Base-by-base conservation (phyloP, 352 stramenopile species). In the Globisporangium lucens region DNA sequence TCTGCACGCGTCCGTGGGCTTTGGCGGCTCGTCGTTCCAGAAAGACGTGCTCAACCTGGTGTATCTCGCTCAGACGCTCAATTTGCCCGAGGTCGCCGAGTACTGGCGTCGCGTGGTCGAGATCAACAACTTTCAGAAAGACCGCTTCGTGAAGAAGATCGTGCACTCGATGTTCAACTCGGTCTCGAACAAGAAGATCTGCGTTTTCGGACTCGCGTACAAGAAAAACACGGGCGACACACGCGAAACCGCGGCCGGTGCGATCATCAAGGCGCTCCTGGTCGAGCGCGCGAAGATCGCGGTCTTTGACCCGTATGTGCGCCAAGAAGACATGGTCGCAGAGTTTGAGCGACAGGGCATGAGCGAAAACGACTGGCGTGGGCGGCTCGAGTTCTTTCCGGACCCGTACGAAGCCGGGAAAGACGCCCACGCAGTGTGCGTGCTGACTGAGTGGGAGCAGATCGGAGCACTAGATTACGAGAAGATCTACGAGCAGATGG, bases 111-210 rank as follows among this genome's bases (percentile, higher is more conserved):
- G 98, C 69, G 98, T 99, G 20, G 97, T 99, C 61, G 82, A 87
- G 27, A 99, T 99, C 95, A 99, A 99, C 87, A 97, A 99, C 66
- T 99, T 98, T 82, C 98, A 99, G 81, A 99, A 99, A 90, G 91
- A 92, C 33, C 91, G 98, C n/a, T 99, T 99, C 75, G 97, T 94
- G 6, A 92, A 97, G 67, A 98, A 96, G 56, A 99, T 99, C 78
- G 96, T 99, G 56, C 77, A 83, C 13, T 84, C 83, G 49, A 99
- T 99, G 97, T 99, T 99, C 78, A 99, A 99, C 89, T 99, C 97
- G 36, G 96, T 99, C 35, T 99, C 97, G 30, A 98, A 98, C 72
- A 99, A 99, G 82, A 99, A 99, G 78, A 99, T 99, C 77, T 98
- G 96, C 61, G 84, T 99, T 67, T 89, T 99, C 17, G 98, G 98